These are phyloP conservation scores for Chlamydomonas sp. DNA, from an alignment of 139 green algal genomes.

Conservation along the genomic window DNA sequence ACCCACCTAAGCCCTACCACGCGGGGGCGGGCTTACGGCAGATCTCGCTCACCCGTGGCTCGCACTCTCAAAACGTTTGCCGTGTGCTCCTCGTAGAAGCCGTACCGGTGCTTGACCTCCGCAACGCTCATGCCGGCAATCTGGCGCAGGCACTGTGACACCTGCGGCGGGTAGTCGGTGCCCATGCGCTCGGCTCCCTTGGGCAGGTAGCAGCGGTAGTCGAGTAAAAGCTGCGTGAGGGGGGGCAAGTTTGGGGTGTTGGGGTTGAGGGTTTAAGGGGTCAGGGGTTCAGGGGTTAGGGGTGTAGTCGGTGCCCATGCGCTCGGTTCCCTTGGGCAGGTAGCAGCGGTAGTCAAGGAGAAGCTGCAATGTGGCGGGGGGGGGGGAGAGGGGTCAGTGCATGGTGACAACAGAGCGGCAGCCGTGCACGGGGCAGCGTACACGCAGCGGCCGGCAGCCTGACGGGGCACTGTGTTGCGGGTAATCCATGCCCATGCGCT, in stretches of 20 bases:
- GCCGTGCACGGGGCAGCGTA: background rate
- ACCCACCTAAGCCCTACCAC: background rate
- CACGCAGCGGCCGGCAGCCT: background rate
- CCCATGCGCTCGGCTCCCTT: slow-evolving; percentile 6
- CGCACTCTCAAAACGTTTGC: slow-evolving; percentile 25
- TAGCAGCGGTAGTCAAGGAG: no score
- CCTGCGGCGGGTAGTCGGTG: slow-evolving; percentile 13
- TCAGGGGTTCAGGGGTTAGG: background rate
- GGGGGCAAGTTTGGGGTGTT: no score
- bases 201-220: slow-evolving; percentile 13
- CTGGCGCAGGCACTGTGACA: slow-evolving; percentile 8
- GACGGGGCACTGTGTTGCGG: no score
- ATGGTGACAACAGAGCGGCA: background rate
- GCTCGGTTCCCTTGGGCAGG: background rate
- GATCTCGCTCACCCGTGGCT: slow-evolving; percentile 22
- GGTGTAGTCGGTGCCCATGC: background rate
- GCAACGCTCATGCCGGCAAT: slow-evolving; percentile 5
- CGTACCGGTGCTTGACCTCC: slow-evolving; percentile 26
- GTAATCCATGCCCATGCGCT: background rate
- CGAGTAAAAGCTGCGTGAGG: slow-evolving; percentile 16
- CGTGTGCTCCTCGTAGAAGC: slow-evolving; percentile 15
- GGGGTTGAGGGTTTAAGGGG: background rate
- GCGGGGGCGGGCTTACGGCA: background rate
- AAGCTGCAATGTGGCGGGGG: no score
- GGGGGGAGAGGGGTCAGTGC: background rate